Conservation (phyloP, 225 moss, liverwort and hornwort species). For the Asterella californica region DNA sequence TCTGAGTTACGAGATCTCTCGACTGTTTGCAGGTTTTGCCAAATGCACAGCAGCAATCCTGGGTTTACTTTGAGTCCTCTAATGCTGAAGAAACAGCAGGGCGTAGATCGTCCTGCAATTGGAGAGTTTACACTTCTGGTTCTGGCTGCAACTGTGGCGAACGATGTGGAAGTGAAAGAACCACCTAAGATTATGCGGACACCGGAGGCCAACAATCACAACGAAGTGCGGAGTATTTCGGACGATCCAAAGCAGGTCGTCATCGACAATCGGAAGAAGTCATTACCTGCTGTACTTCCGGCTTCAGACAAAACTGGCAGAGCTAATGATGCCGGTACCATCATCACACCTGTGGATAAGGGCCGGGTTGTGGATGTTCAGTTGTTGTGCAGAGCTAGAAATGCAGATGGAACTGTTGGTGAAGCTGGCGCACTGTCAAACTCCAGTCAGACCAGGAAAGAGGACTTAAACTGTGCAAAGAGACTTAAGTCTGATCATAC, state of each 20-base stretch:
- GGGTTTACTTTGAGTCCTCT: slow-evolving; percentile 61
- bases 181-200: slow-evolving; percentile 61
- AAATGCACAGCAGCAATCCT: slow-evolving; percentile 68
- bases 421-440: background rate
- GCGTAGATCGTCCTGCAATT: slow-evolving; percentile 51
- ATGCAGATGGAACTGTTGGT: slow-evolving; percentile 5
- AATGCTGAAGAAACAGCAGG: slow-evolving; percentile 52
- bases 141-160: slow-evolving; percentile 84
- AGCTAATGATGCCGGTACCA: slow-evolving; percentile 4
- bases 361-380: background rate
- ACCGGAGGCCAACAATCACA: slow-evolving; percentile 28
- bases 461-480: slow-evolving; percentile 17
- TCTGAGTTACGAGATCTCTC: background rate
- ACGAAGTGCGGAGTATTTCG: slow-evolving; percentile 18
- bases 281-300: slow-evolving; percentile 2
- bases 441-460: slow-evolving; percentile 11
- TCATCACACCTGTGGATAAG: slow-evolving; percentile 10
- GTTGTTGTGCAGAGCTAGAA: slow-evolving; percentile 9
- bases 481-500: slow-evolving; percentile 25
- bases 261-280: slow-evolving; percentile 14
- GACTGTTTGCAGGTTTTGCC: slow-evolving; percentile 66
- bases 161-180: slow-evolving; percentile 70
- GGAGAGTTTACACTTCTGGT: slow-evolving; percentile 85
- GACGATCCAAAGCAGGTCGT: slow-evolving; percentile 33
- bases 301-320: slow-evolving; percentile 12